Evolutionary conservation across 2,329 filamentous ascomycete species (phyloP).

Genomic region (Claviceps humidiphila): DNA sequence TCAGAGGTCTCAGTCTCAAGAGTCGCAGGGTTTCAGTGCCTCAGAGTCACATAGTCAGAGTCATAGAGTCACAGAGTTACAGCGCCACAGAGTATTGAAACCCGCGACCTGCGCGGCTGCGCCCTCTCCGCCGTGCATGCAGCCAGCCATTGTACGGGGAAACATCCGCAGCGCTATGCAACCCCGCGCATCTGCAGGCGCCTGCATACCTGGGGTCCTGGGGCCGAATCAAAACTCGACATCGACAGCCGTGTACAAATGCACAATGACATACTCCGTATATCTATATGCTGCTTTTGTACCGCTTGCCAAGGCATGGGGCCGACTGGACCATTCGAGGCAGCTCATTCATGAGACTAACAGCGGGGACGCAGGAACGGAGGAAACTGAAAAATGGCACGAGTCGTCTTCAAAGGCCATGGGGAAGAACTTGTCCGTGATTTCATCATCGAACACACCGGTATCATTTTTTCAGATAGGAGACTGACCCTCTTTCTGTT

Average conservation of each 20-base stretch:
- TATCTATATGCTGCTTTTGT: no score
- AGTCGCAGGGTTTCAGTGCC: no score
- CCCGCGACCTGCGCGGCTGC: neutral
- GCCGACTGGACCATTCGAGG: neutral
- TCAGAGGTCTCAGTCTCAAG: no score
- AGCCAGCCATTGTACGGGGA: neutral
- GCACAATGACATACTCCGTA: neutral
- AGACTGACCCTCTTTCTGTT: conserved; percentile 8
- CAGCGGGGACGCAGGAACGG: conserved; percentile 4
- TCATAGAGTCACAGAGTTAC: no score
- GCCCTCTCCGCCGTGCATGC: neutral
- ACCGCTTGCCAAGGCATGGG: neutral
- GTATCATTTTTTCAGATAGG: neutral
- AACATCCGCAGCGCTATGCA: neutral
- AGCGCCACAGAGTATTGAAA: no score
- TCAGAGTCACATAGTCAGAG: no score
- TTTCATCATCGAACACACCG: neutral
- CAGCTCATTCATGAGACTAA: neutral
- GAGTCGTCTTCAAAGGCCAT: neutral
- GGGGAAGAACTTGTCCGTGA: neutral
- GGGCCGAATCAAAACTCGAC: neutral
- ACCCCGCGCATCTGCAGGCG: neutral
- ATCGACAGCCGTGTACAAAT: neutral
- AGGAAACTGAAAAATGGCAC: neutral
- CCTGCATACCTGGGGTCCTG: neutral